Evolutionary conservation across 2,329 filamentous ascomycete species (phyloP), one percentile per base, ranked within the genome.

Genomic region (Arthroderma uncinatum): DNA sequence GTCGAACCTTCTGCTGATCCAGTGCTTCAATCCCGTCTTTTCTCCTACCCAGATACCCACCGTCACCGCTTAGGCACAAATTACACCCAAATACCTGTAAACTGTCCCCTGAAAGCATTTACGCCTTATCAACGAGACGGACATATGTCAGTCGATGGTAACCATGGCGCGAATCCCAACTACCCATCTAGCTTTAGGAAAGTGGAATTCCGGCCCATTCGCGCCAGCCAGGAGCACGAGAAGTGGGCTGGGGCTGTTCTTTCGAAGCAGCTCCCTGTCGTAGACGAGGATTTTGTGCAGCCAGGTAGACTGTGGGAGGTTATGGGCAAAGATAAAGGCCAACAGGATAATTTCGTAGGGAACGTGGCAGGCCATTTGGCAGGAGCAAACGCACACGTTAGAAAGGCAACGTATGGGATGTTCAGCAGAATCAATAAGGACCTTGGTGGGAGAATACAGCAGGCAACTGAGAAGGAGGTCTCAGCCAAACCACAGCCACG

Each of bases 41-140:
- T 87, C 76, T 86, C 83, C 1, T 87, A 87, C 71, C 80, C 82
- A 9, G 84, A 87, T 65, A 83, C 82, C 23, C 82, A 84, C 60
- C 78, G 81, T 37, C 79, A 86, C 70, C 80, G 83, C 47, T 71
- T 85, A 2, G 82, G 82, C 34, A 75, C 75, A 54, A 85, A 85
- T 72, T 84, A 83, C 69, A 78, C 83, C 62, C 80, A 84, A 65
- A 79, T 85, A 56, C 82, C 82, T 21, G 79, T 82, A 63, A 85
- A 84, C 71, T 74, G 74, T 55, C 78, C 81, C 57, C 59, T 76
- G 61, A 74, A 70, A 74, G 65, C 72, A 74, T 74, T 74, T 71
- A 77, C 80, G 76, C 77, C 85, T 61, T 87, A 83, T 76, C 85
- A 89, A 69, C 82, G 86, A 60, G 86, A 89, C 65, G 87, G 87